A percentile compares a stretch with the other conserved stretches of the same genome.
phyloP scores from a whole-genome alignment of 73 alveolate genomes.

The Tetrahymena borealis region DNA sequence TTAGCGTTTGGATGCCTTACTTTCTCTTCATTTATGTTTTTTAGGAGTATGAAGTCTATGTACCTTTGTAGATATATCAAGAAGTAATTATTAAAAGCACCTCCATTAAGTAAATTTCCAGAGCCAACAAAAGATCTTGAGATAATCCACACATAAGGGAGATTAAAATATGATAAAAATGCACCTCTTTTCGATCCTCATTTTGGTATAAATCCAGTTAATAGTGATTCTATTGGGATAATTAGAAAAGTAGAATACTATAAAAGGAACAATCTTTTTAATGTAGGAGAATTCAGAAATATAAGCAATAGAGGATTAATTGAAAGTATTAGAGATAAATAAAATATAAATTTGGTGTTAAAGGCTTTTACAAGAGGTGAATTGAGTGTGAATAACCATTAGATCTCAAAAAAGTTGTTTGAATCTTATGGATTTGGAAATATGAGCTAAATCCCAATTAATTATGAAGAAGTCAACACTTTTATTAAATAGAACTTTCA shows the following conservation, averaged over 20 bases:
- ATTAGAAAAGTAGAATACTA: too few relatives aligned
- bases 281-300: too few relatives aligned
- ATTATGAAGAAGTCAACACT: background rate
- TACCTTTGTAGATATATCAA: background rate
- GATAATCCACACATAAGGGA: background rate
- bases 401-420: too few relatives aligned
- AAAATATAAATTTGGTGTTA: too few relatives aligned
- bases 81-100: background rate
- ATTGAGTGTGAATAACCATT: too few relatives aligned
- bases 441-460: too few relatives aligned
- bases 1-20: background rate
- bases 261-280: too few relatives aligned
- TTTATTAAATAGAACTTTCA: background rate
- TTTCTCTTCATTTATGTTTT: background rate
- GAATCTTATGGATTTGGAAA: too few relatives aligned
- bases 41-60: background rate
- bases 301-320: too few relatives aligned
- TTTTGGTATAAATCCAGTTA: background rate
- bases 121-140: background rate
- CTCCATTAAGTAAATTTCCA: background rate
- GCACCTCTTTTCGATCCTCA: background rate
- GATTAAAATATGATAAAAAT: background rate
- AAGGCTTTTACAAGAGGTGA: too few relatives aligned
- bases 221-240: too few relatives aligned
- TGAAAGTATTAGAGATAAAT: too few relatives aligned